Evolutionary conservation across 1,284 basidiomycete genomes (phyloP), one percentile per base, ranked within the genome.

Genomic region (Malassezia furfur): DNA sequence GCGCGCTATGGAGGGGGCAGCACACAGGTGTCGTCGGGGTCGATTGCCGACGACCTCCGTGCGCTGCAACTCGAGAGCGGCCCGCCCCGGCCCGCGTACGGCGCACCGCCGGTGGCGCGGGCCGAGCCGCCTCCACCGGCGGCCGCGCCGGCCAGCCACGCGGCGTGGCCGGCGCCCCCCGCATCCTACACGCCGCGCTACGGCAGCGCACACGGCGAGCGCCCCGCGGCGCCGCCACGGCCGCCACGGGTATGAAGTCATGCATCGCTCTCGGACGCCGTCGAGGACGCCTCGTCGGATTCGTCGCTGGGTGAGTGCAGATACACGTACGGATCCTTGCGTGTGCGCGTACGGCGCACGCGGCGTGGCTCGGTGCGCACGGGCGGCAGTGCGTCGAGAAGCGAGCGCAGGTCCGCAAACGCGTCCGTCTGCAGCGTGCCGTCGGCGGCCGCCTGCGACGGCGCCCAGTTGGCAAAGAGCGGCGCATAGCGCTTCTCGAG

Each of bases 401-500:
- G 30, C n/a, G 46, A 37, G n/a, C 17, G 21, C 3, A 54, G 56
- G 15, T 44, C 47, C 2, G 50, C 37, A 3, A 51, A 37, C 12
- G 46, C 54, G 25, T 32, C 43, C 5, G 30, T 9, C n/a, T 30
- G 44, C 3, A 44, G 46, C 5, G 54, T 47, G 14, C 22, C 25
- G 5, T 60, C 52, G 0, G 38, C 32, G 9, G 7, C 19, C 14
- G 49, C 49, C 8, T 17, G n/a, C n/a, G 25, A 36, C n/a, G 49
- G 49, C 9, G 34, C 31, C 49, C 49, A 50, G 4, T 2, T 22
- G n/a, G 19, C 30, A 21, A 31, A 37, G 38, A 22, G 21, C n/a
- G 34, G 51, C n/a, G 66, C 31, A 45, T 68, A 73, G 1, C 58
- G 51, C 49, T 67, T 68, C 36, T 50, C 48, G 9, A 68, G 50